Base-by-base conservation (phyloP, 495 filamentous ascomycete species). In the Talaromyces borbonicus region DNA sequence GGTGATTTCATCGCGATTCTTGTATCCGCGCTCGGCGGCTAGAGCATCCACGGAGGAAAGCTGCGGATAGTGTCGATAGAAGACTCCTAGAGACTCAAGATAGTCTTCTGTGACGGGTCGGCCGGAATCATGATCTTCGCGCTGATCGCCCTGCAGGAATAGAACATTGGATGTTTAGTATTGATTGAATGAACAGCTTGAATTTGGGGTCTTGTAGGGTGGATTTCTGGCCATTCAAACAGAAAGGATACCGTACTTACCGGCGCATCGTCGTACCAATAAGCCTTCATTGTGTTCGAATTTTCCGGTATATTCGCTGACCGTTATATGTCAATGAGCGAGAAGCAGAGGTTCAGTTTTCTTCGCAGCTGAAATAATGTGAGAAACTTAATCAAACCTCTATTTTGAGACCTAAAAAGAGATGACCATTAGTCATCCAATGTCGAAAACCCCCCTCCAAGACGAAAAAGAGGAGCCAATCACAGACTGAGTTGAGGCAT, bases 111-210 rank as follows among this genome's bases (percentile, higher is more conserved):
- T 56, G 36, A 57, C 49, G 38, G 12, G 56, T 48, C 75, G 77
- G 58, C 84, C 84, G 18, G 89, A 90, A 68, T 95, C 81, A 65
- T 98, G 92, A 51, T 85, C 77, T 40, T 83, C 77, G 52, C 93
- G 86, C 66, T 95, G 93, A 72, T 97, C 93, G 67, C 84, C 87
- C 87, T 95, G 52, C n/a, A n/a, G n/a, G n/a, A n/a, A n/a, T n/a
- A n/a, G n/a, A n/a, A n/a, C n/a, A n/a, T 31, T 15, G 27, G 38
- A 8, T 4, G 12, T 23, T 53, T 46, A 11, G n/a, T 48, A 23
- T 41, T 61, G 52, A 44, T 18, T 37, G 50, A 16, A 4, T 47
- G 43, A 16, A 19, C 25, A 16, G n/a, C 19, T 41, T 42, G 23
- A 23, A 4, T 41, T 40, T 42, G 2, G 23, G 25, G 41, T 11